Evolutionary conservation across 106 monocot genomes (phyloP).

Genomic region (Dendrobium nobile): DNA sequence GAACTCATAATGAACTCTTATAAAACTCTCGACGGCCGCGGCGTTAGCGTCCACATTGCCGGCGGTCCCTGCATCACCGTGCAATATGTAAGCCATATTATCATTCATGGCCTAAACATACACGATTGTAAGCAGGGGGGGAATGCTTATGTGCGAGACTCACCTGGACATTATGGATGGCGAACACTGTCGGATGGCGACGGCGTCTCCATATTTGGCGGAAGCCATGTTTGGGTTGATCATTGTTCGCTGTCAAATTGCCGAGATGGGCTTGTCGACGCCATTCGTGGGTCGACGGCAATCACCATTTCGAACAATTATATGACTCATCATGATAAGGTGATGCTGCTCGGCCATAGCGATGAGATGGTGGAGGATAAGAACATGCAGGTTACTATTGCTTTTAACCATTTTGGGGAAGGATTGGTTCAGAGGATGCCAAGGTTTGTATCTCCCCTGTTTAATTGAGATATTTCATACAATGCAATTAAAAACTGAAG

Average conservation of each 20-base stretch:
- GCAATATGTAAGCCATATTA: constrained; percentile 16
- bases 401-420: constrained; percentile 8
- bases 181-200: constrained; percentile 17
- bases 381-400: constrained; percentile 20
- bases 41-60: constrained; percentile 19
- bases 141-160: constrained; percentile 14
- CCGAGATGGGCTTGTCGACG: constrained; percentile 15
- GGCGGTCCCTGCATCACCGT: constrained; percentile 15
- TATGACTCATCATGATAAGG: constrained; percentile 17
- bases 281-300: constrained; percentile 7
- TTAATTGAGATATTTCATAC: no score
- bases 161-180: constrained; percentile 15
- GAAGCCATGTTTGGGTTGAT: constrained; percentile 16
- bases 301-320: constrained; percentile 22
- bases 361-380: constrained; percentile 10
- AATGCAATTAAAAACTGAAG: no score
- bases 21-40: constrained; percentile 21
- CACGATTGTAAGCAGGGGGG: constrained; percentile 17
- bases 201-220: constrained; percentile 17
- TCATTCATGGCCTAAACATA: constrained; percentile 14
- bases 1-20: constrained; percentile 18
- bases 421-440: constrained; percentile 19
- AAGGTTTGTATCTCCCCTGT: background rate
- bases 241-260: constrained; percentile 17
- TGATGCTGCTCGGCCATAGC: constrained; percentile 20